Conservation (phyloP, 345 rosid genomes). For the Excoecaria cochinchinensis region DNA sequence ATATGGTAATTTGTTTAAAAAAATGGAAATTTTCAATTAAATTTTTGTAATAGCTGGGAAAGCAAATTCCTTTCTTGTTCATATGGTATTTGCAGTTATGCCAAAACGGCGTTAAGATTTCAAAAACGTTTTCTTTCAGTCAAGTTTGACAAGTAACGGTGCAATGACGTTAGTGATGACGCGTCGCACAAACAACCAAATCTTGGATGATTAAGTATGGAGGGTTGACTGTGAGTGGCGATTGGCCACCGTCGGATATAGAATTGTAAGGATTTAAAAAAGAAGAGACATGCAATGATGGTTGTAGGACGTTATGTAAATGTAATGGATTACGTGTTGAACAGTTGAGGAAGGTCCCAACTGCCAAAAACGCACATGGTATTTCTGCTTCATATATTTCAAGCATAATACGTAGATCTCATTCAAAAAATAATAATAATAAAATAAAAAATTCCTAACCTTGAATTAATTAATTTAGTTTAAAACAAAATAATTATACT, state of each 20-base stretch:
- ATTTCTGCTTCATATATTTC: too few relatives aligned
- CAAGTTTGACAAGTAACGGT: neutral
- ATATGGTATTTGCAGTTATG: neutral
- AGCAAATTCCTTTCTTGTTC: too few relatives aligned
- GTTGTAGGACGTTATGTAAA: neutral
- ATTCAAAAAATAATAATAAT: too few relatives aligned
- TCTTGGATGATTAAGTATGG: neutral
- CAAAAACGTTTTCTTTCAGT: too few relatives aligned
- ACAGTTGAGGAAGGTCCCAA: neutral
- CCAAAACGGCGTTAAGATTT: neutral
- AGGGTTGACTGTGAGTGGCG: neutral
- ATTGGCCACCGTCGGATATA: neutral
- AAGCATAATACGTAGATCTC: too few relatives aligned
- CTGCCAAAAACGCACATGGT: neutral
- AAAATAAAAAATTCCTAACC: too few relatives aligned
- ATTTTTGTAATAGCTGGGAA: too few relatives aligned
- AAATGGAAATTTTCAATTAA: too few relatives aligned
- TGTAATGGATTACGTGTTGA: slow-evolving; percentile 7
- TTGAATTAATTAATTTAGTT: too few relatives aligned
- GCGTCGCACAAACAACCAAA: neutral
- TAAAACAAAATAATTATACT: too few relatives aligned
- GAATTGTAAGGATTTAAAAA: too few relatives aligned
- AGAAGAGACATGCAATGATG: neutral
- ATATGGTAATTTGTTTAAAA: too few relatives aligned
- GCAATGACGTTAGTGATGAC: slow-evolving; percentile 8